Evolutionary conservation across 2,329 filamentous ascomycete genomes (phyloP), one percentile per base, ranked within the genome.

Genomic region (Pseudogymnoascus sp.): DNA sequence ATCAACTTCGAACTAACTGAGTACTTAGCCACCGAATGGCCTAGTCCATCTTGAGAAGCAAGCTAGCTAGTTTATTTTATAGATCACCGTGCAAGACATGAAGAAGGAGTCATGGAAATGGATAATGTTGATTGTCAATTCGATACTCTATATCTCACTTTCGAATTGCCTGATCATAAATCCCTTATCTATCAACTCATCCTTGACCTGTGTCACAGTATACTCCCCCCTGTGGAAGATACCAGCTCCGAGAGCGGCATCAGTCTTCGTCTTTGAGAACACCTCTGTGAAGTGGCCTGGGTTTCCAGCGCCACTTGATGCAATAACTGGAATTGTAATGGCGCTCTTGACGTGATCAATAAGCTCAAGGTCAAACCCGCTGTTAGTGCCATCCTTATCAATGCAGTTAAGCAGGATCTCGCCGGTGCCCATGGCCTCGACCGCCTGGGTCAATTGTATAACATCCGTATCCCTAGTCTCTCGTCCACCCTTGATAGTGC

Each of bases 141-240:
- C 14, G 25, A 30, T 16, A 30, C 25, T 54, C 62, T 58, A 58
- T 39, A 58, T 25, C 57, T 58, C 16, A 14, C 22, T 8, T 39
- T 97, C 93, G 69, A 88, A 91, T 62, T 85, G 83, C 64, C 94
- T 82, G n/a, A 97, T 88, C 62, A 90, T 73, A 62, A 96, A 78
- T 0, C 90, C 90, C 70, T 86, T 83, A 35, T 81, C 78, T 22
- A 79, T 79, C 62, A 99, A 74, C 70, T 89, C 83, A 62, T 95
- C 88, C 76, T 99, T 99, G 57, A 99, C 94, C 70, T 97, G 87
- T 73, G 86, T 87, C 14, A 99, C 93, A 0, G 92, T 96, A 74
- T 93, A 99, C 77, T 99, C 93, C 37, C 88, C 90, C 57, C 94
- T 80, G 77, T 99, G 94, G 75, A 99, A 99, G 88, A 99, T 99